These are phyloP conservation scores for Misopates orontium DNA, from an alignment of 257 asterid species.

Conservation along the genomic window DNA sequence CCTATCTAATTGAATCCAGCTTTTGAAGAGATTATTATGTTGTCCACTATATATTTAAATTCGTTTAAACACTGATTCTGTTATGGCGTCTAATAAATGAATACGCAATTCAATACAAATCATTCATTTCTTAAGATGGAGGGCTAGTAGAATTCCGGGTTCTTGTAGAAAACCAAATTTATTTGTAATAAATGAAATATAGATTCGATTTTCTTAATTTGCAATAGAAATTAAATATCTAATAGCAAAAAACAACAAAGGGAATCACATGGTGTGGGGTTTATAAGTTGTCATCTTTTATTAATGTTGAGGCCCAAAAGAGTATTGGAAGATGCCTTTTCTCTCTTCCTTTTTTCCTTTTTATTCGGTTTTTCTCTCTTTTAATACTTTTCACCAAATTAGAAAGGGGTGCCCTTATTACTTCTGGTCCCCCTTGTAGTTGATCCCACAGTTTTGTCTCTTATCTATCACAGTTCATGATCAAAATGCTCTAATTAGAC, in stretches of 20 bases:
- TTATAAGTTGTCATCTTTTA: slow-evolving; percentile 11
- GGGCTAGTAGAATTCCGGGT: neutral
- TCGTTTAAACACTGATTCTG: too few relatives aligned
- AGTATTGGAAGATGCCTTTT: slow-evolving; percentile 40
- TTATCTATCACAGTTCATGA: neutral
- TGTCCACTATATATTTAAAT: too few relatives aligned
- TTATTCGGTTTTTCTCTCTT: neutral
- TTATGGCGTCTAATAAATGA: too few relatives aligned
- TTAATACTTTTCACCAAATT: slow-evolving; percentile 44
- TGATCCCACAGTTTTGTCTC: slow-evolving; percentile 19
- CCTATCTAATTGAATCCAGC: too few relatives aligned
- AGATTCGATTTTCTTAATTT: too few relatives aligned
- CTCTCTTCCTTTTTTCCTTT: too few relatives aligned
- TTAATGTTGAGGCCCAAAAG: neutral
- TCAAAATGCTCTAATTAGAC: neutral
- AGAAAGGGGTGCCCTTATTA: slow-evolving; percentile 29
- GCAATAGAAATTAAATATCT: slow-evolving; percentile 3
- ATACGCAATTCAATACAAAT: too few relatives aligned
- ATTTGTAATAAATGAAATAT: too few relatives aligned
- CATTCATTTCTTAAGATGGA: too few relatives aligned
- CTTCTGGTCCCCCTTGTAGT: slow-evolving; percentile 32
- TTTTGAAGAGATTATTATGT: too few relatives aligned
- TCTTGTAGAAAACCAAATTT: too few relatives aligned
- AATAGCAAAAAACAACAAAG: slow-evolving; percentile 29
- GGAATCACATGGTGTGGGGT: slow-evolving; percentile 51